These are phyloP conservation scores for Flaveria sonorensis DNA, from an alignment of 129 eudicot species.

Conservation along the genomic window DNA sequence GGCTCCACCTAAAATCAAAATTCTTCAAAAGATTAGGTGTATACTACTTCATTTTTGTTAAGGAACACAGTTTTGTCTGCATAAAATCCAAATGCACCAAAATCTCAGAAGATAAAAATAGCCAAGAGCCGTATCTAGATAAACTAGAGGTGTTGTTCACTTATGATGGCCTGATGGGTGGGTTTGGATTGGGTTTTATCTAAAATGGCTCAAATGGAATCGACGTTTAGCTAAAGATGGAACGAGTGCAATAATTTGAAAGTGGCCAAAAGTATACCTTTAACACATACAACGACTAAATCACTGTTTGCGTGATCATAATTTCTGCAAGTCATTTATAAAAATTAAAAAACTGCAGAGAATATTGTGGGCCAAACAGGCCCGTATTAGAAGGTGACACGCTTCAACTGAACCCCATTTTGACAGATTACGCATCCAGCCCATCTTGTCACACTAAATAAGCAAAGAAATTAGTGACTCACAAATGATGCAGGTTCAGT, in stretches of 20 bases:
- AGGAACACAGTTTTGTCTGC: not conserved
- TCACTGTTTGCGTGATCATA: not conserved
- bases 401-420: not conserved
- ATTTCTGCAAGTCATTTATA: not conserved
- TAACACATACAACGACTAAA: not conserved
- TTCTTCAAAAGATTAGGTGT: constrained; percentile 4
- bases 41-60: not conserved
- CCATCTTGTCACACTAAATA: constrained; percentile 1
- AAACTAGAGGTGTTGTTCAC: not conserved
- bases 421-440: not conserved
- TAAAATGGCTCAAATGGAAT: not conserved
- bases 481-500: constrained; percentile 77
- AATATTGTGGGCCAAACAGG: not conserved
- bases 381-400: too few species aligned
- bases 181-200: not conserved
- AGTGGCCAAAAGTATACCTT: not conserved
- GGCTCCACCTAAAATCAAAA: constrained; percentile 55
- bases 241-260: not conserved
- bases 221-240: not conserved
- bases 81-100: constrained; percentile 22
- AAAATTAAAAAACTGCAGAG: not conserved
- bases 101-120: constrained; percentile 13
- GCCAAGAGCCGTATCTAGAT: not conserved
- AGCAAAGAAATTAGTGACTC: constrained; percentile 41
- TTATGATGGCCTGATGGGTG: not conserved